A percentile compares a stretch with the other conserved stretches of the same genome.
Conservation (phyloP, 2,329 filamentous ascomycete species). For the Fusarium robinianum region DNA sequence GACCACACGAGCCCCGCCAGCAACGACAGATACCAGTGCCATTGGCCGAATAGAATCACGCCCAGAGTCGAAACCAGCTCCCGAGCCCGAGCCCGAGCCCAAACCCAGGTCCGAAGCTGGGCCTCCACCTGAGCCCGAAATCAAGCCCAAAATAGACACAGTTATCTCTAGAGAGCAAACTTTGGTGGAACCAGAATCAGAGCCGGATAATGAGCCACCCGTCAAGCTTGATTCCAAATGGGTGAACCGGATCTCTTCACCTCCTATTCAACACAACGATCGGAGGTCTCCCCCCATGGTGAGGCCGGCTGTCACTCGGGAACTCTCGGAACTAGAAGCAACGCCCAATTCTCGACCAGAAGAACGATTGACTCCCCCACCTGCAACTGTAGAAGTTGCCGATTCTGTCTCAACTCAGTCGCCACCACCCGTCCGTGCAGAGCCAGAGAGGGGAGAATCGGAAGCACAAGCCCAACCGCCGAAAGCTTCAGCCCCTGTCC, state of each 20-base stretch:
- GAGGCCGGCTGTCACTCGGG: constrained; percentile 51
- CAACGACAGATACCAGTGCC: too few relatives aligned
- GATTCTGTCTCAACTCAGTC: constrained; percentile 44
- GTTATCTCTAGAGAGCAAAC: constrained; percentile 7
- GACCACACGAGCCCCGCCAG: constrained; percentile 31
- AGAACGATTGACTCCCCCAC: constrained; percentile 10
- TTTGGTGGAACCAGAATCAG: constrained; percentile 14
- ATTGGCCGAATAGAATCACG: too few relatives aligned
- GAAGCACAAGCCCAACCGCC: neutral
- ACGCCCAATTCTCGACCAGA: constrained; percentile 25
- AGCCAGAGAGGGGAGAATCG: constrained; percentile 5
- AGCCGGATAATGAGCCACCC: constrained; percentile 10
- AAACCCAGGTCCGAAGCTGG: constrained; percentile 1
- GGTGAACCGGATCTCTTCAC: neutral
- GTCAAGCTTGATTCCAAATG: neutral
- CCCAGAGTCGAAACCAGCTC: constrained; percentile 1
- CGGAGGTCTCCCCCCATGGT: constrained; percentile 32
- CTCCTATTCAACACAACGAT: neutral
- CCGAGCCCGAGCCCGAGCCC: neutral
- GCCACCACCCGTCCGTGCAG: constrained; percentile 7
- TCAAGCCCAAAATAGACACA: neutral
- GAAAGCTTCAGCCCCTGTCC: constrained; percentile 4
- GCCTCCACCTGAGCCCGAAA: constrained; percentile 5
- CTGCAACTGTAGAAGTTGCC: constrained; percentile 31
- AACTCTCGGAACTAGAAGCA: constrained; percentile 51